These are phyloP conservation scores for Marvania coccoides DNA, from an alignment of 139 green algal species.

Conservation along the genomic window DNA sequence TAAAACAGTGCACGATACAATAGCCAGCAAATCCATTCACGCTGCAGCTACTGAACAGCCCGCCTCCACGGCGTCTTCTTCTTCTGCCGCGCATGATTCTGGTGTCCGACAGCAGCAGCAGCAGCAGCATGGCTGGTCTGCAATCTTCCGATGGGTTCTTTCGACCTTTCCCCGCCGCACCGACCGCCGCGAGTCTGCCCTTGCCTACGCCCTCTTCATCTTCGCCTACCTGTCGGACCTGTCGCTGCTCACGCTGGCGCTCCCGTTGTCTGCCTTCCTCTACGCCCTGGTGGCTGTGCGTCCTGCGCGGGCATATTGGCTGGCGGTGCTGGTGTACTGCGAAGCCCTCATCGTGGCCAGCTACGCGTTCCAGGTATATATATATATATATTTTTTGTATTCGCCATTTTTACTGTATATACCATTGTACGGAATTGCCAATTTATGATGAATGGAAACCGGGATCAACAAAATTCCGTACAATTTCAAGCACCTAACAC, in stretches of 20 bases:
- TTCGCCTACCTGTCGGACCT: constrained; percentile 47
- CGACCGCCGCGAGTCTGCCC: constrained; percentile 27
- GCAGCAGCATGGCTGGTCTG: not conserved
- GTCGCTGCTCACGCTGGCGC: constrained; percentile 34
- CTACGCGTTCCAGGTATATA: constrained; percentile 57
- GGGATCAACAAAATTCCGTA: too few relatives aligned
- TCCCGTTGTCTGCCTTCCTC: constrained; percentile 35
- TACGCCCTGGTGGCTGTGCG: constrained; percentile 44
- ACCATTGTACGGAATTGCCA: too few relatives aligned
- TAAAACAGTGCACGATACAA: too few relatives aligned
- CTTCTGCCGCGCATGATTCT: too few relatives aligned
- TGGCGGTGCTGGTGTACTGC: constrained; percentile 44
- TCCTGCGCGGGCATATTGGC: constrained; percentile 45
- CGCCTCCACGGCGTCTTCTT: too few relatives aligned
- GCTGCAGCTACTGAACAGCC: too few relatives aligned
- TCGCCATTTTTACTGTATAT: too few relatives aligned
- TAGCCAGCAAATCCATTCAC: too few relatives aligned
- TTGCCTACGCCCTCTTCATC: constrained; percentile 44
- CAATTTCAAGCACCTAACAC: too few relatives aligned
- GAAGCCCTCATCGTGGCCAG: constrained; percentile 52
- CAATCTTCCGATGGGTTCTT: not conserved
- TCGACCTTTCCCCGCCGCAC: not conserved
- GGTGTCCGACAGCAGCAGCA: not conserved
- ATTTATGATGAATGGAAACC: too few relatives aligned
- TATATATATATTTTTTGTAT: too few relatives aligned